These are phyloP conservation scores for Crataegus laevigata DNA, from an alignment of 306 rosid genomes.

Conservation along the genomic window DNA sequence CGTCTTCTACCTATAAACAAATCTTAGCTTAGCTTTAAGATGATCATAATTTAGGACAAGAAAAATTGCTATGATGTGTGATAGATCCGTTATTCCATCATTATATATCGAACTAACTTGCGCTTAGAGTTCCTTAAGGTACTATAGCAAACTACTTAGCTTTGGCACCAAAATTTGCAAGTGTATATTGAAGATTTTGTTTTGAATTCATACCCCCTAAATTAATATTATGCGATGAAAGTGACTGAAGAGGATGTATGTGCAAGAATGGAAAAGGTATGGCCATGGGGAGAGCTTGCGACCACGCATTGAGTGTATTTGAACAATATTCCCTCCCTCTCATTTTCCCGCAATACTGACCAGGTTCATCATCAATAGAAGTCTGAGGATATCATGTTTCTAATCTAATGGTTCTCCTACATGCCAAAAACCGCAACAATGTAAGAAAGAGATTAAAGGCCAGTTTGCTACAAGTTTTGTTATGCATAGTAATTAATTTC, in stretches of 20 bases:
- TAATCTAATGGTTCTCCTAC: neutral
- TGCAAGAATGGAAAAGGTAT: neutral
- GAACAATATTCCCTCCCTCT: neutral
- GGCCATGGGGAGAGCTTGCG: neutral
- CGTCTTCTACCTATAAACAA: neutral
- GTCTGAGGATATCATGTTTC: neutral
- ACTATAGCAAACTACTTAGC: neutral
- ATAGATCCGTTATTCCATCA: neutral
- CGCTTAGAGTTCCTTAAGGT: neutral
- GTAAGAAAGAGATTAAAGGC: neutral
- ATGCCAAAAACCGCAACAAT: neutral
- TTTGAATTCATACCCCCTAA: neutral
- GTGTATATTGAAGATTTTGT: neutral
- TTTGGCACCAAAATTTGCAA: neutral
- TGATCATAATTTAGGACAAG: neutral
- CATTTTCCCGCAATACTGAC: conserved; percentile 12
- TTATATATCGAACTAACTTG: neutral
- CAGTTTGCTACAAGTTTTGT: neutral
- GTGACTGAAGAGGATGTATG: neutral
- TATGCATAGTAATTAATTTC: neutral
- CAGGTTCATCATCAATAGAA: conserved; percentile 11
- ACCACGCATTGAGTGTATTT: neutral
- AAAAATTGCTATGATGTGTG: neutral
- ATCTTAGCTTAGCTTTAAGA: neutral
- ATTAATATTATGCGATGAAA: neutral